phyloP scores from a whole-genome alignment of 495 filamentous ascomycete genomes.

The Penicillium turbatum region DNA sequence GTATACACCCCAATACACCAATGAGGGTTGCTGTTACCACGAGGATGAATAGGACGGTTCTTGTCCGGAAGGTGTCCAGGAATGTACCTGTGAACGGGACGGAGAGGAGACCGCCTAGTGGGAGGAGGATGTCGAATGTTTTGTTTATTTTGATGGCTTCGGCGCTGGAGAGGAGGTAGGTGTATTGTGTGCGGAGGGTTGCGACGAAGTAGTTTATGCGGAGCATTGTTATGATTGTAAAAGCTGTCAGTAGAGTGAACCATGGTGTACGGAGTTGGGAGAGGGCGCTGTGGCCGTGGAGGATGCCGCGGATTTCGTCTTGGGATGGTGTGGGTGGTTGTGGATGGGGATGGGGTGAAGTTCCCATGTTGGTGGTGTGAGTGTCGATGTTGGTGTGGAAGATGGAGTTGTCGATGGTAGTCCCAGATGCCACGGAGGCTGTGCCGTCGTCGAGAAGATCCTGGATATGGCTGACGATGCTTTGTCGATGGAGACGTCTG shows the following conservation, averaged over 20 bases:
- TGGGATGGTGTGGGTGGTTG: conserved; percentile 28
- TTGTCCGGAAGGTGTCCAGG: conserved; percentile 72
- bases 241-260: conserved; percentile 82
- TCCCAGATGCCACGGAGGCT: conserved; percentile 1
- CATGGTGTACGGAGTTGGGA: conserved; percentile 78
- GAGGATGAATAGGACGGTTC: conserved; percentile 68
- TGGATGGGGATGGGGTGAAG: neutral
- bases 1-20: conserved; percentile 73
- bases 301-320: conserved; percentile 82
- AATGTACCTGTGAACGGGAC: conserved; percentile 86
- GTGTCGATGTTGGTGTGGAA: conserved; percentile 7
- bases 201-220: conserved; percentile 98
- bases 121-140: conserved; percentile 85
- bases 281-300: conserved; percentile 69
- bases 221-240: conserved; percentile 89
- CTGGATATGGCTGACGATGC: conserved; percentile 68
- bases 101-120: conserved; percentile 75
- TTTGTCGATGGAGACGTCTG: conserved; percentile 60
- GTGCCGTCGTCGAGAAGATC: conserved; percentile 57
- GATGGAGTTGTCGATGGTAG: conserved; percentile 10
- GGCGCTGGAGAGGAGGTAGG: conserved; percentile 61
- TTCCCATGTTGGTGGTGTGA: conserved; percentile 4
- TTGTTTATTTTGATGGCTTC: conserved; percentile 67
- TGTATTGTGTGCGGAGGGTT: conserved; percentile 82
- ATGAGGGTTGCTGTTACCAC: conserved; percentile 70